phyloP scores from a whole-genome alignment of 2,329 filamentous ascomycete genomes.

The Epichloe amarillans region DNA sequence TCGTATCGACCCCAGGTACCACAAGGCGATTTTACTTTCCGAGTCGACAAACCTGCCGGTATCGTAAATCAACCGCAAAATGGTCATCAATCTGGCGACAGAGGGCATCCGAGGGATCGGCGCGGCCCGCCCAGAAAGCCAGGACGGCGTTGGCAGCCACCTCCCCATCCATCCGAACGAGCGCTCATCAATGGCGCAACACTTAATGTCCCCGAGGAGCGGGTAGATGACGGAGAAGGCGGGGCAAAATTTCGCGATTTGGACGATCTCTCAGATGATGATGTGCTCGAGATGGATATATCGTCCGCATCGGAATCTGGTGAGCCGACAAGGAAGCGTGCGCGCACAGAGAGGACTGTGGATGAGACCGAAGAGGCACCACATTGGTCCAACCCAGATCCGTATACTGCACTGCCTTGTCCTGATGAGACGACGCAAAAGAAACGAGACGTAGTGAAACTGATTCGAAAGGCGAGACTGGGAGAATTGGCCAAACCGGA shows the following conservation, averaged over 20 bases:
- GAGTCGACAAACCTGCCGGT: conserved; percentile 36
- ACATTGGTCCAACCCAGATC: conserved; percentile 93
- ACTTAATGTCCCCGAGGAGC: conserved; percentile 28
- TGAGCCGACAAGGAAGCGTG: conserved; percentile 25
- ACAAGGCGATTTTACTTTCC: conserved; percentile 43
- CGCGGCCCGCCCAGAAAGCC: conserved; percentile 14
- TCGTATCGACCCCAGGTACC: conserved; percentile 21
- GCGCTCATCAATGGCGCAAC: conserved; percentile 33
- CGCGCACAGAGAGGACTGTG: conserved; percentile 15
- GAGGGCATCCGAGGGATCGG: conserved; percentile 13
- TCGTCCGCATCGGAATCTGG: conserved; percentile 27
- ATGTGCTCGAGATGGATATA: conserved; percentile 52
- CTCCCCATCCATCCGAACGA: conserved; percentile 32
- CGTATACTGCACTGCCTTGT: conserved; percentile 78
- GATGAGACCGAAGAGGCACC: conserved; percentile 38
- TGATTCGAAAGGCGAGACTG: conserved; percentile 81
- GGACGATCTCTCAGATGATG: conserved; percentile 48
- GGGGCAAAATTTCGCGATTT: conserved; percentile 39
- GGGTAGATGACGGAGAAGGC: conserved; percentile 30
- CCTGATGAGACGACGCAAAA: conserved; percentile 60
- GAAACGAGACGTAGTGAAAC: conserved; percentile 74
- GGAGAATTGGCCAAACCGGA: conserved; percentile 33
- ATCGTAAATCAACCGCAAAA: conserved; percentile 22
- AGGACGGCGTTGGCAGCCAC: conserved; percentile 22
- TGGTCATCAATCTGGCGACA: conserved; percentile 5